These are phyloP conservation scores for Biancaea sappan DNA, from an alignment of 306 rosid species.

Conservation along the genomic window DNA sequence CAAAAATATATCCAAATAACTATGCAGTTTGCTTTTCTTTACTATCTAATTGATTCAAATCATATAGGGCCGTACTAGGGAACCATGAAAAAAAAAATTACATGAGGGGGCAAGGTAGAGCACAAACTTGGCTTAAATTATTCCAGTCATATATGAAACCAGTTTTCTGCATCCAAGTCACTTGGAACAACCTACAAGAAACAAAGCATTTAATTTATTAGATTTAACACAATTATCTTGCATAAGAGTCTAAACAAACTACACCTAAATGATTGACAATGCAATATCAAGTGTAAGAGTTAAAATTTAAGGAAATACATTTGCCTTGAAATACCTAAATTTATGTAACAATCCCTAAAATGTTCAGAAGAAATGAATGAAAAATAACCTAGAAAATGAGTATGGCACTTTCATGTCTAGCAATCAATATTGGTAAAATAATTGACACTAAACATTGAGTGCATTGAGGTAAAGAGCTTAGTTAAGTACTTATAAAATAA, in stretches of 20 bases:
- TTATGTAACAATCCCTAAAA: constrained; percentile 16
- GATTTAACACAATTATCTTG: constrained; percentile 17
- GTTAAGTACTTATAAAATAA: too few species aligned
- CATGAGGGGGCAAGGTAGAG: constrained; percentile 46
- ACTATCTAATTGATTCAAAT: constrained; percentile 13
- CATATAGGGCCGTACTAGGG: background rate
- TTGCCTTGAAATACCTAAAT: background rate
- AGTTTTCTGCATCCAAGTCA: constrained; percentile 70
- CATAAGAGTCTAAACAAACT: background rate
- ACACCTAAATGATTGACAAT: background rate
- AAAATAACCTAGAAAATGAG: background rate
- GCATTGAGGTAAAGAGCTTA: too few species aligned
- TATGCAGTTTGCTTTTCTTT: background rate
- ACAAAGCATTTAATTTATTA: constrained; percentile 26
- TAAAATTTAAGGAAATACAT: too few species aligned
- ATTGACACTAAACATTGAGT: too few species aligned
- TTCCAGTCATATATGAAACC: constrained; percentile 79
- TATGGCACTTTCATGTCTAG: constrained; percentile 9
- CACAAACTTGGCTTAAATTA: constrained; percentile 76
- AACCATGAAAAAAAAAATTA: constrained; percentile 33
- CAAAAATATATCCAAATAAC: constrained; percentile 5
- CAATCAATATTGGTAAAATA: constrained; percentile 6
- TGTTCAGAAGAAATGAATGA: constrained; percentile 12
- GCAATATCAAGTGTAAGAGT: background rate
- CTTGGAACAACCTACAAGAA: constrained; percentile 84